A percentile compares a stretch with the other conserved stretches of the same genome.
Conservation (phyloP, 257 asterid species). For the Solanum neorickii region DNA sequence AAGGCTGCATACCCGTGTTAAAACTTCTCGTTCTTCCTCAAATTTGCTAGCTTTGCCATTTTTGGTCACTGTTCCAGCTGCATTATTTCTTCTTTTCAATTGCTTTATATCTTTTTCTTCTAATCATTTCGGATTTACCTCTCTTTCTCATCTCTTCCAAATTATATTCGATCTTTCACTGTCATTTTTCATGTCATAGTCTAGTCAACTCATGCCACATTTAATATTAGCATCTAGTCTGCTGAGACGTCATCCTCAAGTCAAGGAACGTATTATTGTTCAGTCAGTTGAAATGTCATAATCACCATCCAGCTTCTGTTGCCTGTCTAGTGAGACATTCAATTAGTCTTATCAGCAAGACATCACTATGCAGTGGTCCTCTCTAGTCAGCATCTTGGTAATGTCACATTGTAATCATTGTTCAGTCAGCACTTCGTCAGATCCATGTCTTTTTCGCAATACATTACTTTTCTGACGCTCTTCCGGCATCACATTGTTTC, state of each 20-base stretch:
- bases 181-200: neutral
- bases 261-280: neutral
- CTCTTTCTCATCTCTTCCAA: neutral
- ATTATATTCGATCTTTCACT: neutral
- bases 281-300: neutral
- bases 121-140: neutral
- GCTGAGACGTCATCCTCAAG: neutral
- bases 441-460: neutral
- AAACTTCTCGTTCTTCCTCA: neutral
- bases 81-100: neutral
- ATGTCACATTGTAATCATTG: neutral
- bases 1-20: neutral
- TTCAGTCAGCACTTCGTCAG: neutral
- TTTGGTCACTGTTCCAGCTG: neutral
- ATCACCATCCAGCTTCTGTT: neutral
- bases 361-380: neutral
- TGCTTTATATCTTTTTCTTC: neutral
- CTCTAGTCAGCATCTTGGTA: neutral
- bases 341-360: neutral
- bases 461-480: neutral
- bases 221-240: neutral
- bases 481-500: neutral
- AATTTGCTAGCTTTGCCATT: neutral
- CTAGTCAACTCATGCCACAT: neutral
- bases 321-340: neutral